phyloP scores from a whole-genome alignment of 2,329 filamentous ascomycete species.

The Diaporthe ilicicola region DNA sequence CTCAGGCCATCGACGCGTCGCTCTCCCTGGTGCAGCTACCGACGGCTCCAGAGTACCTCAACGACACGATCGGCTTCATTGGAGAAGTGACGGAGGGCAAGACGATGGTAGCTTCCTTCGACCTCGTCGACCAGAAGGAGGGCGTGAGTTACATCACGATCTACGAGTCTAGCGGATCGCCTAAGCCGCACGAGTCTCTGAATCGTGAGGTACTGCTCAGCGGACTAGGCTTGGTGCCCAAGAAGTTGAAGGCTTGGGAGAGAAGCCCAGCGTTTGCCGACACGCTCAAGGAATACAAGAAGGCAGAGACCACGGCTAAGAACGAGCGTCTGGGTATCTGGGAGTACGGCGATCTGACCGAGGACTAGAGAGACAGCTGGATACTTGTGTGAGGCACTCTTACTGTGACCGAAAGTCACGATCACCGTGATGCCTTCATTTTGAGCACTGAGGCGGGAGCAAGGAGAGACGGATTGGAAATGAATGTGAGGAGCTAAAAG shows the following conservation, averaged over 20 bases:
- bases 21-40: slow-evolving; percentile 92
- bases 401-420: neutral
- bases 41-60: slow-evolving; percentile 80
- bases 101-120: slow-evolving; percentile 88
- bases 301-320: slow-evolving; percentile 83
- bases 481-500: neutral
- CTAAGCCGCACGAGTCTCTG: slow-evolving; percentile 75
- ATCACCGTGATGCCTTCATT: neutral
- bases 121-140: slow-evolving; percentile 81
- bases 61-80: slow-evolving; percentile 80
- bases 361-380: slow-evolving; percentile 68
- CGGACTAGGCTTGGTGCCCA: slow-evolving; percentile 89
- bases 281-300: slow-evolving; percentile 75
- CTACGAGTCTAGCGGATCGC: slow-evolving; percentile 76
- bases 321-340: slow-evolving; percentile 85
- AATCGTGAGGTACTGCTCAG: slow-evolving; percentile 87
- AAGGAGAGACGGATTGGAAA: neutral
- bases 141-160: slow-evolving; percentile 87
- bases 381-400: neutral
- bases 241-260: slow-evolving; percentile 93
- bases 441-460: too few relatives aligned
- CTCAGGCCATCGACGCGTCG: slow-evolving; percentile 87
- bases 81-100: slow-evolving; percentile 77
- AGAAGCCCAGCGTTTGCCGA: slow-evolving; percentile 73
- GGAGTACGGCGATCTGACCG: slow-evolving; percentile 97